Percentiles rank a stretch among this genome's conserved stretches.
phyloP scores from a whole-genome alignment of 768 basidiomycete genomes.

The Lactarius trivialis region DNA sequence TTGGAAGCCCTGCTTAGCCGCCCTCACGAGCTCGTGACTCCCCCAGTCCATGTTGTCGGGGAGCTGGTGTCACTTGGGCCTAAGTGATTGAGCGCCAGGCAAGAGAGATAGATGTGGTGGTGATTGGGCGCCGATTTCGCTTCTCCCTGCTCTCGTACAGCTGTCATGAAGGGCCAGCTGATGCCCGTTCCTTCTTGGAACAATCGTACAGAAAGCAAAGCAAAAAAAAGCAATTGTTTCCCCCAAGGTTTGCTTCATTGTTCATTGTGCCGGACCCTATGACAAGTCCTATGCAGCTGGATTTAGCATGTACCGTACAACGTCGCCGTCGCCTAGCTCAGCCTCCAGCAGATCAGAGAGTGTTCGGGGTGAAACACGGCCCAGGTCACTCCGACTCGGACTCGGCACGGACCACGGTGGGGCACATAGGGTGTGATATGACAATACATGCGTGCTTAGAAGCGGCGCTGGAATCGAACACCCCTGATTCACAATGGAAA shows the following conservation, averaged over 20 bases:
- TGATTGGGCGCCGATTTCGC: not conserved
- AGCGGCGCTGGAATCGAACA: not conserved
- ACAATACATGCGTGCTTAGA: not conserved
- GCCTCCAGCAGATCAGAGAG: not conserved
- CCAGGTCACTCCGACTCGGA: not conserved
- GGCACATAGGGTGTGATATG: not conserved
- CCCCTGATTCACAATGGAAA: not conserved
- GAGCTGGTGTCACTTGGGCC: not conserved
- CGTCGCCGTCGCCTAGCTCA: not conserved
- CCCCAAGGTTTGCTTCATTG: not conserved
- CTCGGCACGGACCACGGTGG: not conserved
- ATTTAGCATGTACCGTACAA: not conserved
- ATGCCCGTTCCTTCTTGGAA: not conserved
- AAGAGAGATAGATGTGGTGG: not conserved
- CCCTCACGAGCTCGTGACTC: not conserved
- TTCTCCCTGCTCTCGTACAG: not conserved
- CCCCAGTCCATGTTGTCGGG: not conserved
- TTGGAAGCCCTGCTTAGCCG: constrained; percentile 2
- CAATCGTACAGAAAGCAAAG: not conserved
- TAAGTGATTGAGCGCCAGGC: not conserved
- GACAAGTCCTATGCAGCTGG: not conserved
- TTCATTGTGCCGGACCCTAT: not conserved
- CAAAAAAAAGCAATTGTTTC: not conserved
- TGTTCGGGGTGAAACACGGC: too few relatives aligned
- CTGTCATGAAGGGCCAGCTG: not conserved